Conservation (phyloP, 495 filamentous ascomycete species). For the Lepidopterella palustris region DNA sequence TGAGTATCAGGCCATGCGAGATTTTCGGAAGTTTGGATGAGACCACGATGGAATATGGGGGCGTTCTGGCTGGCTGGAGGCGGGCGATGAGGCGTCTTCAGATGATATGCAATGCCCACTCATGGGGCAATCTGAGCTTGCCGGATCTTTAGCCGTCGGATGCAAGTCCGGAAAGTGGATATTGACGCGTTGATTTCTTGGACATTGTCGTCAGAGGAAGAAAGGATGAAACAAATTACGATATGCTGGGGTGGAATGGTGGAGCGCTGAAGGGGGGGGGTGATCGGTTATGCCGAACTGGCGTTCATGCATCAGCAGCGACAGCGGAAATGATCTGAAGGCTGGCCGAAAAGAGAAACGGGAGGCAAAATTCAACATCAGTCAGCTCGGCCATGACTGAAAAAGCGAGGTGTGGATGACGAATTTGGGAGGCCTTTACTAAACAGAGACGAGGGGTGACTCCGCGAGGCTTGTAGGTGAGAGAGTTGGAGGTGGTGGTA, state of each 20-base stretch:
- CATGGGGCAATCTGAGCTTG: too few relatives aligned
- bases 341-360: slow-evolving; percentile 5
- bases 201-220: neutral
- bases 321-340: neutral
- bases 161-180: neutral
- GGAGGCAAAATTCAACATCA: slow-evolving; percentile 12
- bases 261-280: neutral
- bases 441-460: slow-evolving; percentile 11
- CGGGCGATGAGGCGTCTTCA: neutral
- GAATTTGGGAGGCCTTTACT: slow-evolving; percentile 13
- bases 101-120: neutral
- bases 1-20: neutral
- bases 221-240: neutral
- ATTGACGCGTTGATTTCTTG: neutral
- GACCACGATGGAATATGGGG: neutral
- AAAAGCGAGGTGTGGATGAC: slow-evolving; percentile 21
- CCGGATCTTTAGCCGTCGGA: neutral
- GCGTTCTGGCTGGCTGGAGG: neutral
- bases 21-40: neutral
- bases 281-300: slow-evolving; percentile 12
- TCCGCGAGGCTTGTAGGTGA: slow-evolving; percentile 10
- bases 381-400: slow-evolving; percentile 9
- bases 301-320: slow-evolving; percentile 21
- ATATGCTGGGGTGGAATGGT: neutral
- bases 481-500: neutral